These are phyloP conservation scores for Epichloe festucae DNA, from an alignment of 2,329 filamentous ascomycete species.

Conservation along the genomic window DNA sequence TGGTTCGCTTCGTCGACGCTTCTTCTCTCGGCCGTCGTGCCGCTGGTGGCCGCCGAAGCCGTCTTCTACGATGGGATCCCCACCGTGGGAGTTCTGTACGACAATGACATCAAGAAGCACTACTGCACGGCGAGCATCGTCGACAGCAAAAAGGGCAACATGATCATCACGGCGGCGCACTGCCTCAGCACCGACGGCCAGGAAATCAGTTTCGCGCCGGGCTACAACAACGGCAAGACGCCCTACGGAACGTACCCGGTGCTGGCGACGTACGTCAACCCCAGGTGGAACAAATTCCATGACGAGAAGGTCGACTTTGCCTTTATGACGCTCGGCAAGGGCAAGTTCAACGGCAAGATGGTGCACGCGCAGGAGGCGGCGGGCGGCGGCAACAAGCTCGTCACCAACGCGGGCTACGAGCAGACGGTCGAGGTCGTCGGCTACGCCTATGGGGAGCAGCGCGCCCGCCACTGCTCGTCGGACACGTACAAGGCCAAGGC, in stretches of 20 bases:
- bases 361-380: constrained; percentile 6
- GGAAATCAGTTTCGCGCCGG: constrained; percentile 6
- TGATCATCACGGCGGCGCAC: constrained; percentile 7
- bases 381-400: constrained; percentile 6
- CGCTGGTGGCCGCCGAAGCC: background rate
- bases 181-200: constrained; percentile 5
- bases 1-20: background rate
- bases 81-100: constrained; percentile 5
- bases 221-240: constrained; percentile 5
- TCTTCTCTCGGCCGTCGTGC: background rate
- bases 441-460: constrained; percentile 5
- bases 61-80: constrained; percentile 6
- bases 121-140: constrained; percentile 7
- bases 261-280: constrained; percentile 2
- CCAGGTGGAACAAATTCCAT: constrained; percentile 2
- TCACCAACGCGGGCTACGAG: constrained; percentile 4
- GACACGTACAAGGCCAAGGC: constrained; percentile 5
- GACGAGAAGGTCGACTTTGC: constrained; percentile 7
- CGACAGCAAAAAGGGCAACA: constrained; percentile 5
- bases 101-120: constrained; percentile 1
- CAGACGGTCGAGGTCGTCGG: constrained; percentile 5
- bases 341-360: constrained; percentile 3
- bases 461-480: constrained; percentile 5
- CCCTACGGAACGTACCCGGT: constrained; percentile 8
- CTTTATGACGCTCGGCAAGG: constrained; percentile 7